Evolutionary conservation across 352 stramenopile genomes (phyloP).

Genomic region (Phytophthora fragariaefolia): DNA sequence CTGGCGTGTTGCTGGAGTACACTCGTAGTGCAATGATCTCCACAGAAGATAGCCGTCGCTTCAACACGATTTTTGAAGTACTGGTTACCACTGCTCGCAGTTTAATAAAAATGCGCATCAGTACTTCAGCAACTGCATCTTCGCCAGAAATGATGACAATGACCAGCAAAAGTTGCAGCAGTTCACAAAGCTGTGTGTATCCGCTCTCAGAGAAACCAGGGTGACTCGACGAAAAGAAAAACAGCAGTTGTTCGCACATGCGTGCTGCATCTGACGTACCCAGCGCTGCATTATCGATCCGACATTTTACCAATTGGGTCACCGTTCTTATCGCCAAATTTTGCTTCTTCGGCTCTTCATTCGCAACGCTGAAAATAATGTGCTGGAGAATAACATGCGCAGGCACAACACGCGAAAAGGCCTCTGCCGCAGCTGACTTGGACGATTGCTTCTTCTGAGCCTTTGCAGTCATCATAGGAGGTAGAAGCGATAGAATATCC

Average conservation of each 20-base stretch:
- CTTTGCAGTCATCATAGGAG: constrained; percentile 8
- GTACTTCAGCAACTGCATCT: background rate
- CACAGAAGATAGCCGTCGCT: constrained; percentile 42
- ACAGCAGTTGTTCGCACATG: constrained; percentile 62
- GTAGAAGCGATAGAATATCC: constrained; percentile 46
- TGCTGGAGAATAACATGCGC: constrained; percentile 37
- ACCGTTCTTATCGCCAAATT: constrained; percentile 21
- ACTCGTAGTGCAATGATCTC: constrained; percentile 41
- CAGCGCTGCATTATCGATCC: constrained; percentile 16
- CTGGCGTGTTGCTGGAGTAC: constrained; percentile 20
- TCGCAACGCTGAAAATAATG: constrained; percentile 30
- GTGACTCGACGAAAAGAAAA: constrained; percentile 39
- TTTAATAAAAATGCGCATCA: constrained; percentile 51
- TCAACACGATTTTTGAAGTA: constrained; percentile 15
- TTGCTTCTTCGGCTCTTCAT: constrained; percentile 27
- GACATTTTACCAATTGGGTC: constrained; percentile 20
- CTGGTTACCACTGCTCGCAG: constrained; percentile 28
- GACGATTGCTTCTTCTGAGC: constrained; percentile 26
- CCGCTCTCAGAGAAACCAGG: background rate
- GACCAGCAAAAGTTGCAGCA: constrained; percentile 46
- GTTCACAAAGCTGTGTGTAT: constrained; percentile 35
- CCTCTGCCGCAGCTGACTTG: constrained; percentile 6
- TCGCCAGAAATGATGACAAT: constrained; percentile 34
- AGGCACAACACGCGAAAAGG: constrained; percentile 31
- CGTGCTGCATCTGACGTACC: constrained; percentile 30